Conservation (phyloP, 2,329 filamentous ascomycete genomes). For the Aciculosporium take region DNA sequence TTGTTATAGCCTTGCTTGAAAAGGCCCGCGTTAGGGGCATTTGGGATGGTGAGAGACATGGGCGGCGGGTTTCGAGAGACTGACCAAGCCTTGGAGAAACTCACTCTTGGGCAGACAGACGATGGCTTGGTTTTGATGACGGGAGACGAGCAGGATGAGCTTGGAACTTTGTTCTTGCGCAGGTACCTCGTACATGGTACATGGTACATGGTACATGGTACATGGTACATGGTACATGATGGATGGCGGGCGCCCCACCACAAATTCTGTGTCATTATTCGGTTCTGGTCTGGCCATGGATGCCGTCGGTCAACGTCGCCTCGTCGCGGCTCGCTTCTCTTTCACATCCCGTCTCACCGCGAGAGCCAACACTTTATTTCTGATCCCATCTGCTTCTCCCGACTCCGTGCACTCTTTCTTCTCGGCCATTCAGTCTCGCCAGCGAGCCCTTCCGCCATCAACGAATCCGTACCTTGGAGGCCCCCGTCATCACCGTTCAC, state of each 20-base stretch:
- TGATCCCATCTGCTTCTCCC: neutral
- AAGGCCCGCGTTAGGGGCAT: conserved; percentile 79
- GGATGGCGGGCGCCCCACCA: no score
- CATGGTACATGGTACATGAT: no score
- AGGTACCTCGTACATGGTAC: no score
- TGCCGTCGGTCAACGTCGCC: conserved; percentile 3
- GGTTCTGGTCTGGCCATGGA: no score
- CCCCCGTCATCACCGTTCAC: neutral
- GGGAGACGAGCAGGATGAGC: conserved; percentile 1
- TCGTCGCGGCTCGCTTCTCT: conserved; percentile 1
- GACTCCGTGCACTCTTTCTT: no score
- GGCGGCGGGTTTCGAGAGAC: conserved; percentile 10
- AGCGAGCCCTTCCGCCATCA: no score
- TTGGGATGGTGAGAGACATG: conserved; percentile 96
- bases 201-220: no score
- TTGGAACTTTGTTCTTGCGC: conserved; percentile 1
- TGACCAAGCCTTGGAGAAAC: conserved; percentile 9
- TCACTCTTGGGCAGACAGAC: conserved; percentile 5
- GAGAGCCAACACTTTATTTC: neutral
- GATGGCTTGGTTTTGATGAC: neutral
- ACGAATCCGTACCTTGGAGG: neutral
- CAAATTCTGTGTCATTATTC: conserved; percentile 2
- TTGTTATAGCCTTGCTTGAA: conserved; percentile 97
- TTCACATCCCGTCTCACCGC: neutral
- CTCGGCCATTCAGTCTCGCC: no score